A percentile compares a stretch with the other conserved stretches of the same genome.
Evolutionary conservation across 129 eudicot genomes (phyloP).

Genomic region (Cynara cardunculus): DNA sequence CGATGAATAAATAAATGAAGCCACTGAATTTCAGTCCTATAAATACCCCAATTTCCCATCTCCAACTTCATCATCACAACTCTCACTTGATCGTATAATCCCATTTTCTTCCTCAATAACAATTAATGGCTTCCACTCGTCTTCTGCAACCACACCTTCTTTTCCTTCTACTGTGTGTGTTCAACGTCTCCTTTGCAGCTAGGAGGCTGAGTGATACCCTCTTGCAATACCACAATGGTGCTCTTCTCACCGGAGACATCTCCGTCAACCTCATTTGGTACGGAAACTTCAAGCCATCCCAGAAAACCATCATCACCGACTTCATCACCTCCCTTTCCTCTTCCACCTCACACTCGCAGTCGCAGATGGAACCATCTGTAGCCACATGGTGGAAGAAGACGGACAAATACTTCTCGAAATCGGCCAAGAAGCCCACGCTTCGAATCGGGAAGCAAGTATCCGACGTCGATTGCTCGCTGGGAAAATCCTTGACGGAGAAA

Average conservation of each 20-base stretch:
- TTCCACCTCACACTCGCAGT: slow-evolving; percentile 9
- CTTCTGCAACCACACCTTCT: slow-evolving; percentile 4
- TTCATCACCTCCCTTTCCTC: slow-evolving; percentile 58
- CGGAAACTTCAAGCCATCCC: slow-evolving; percentile 63
- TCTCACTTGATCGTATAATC: not conserved
- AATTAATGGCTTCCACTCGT: slow-evolving; percentile 29
- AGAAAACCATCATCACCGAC: slow-evolving; percentile 60
- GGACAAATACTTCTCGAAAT: slow-evolving; percentile 48
- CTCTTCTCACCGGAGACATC: slow-evolving; percentile 66
- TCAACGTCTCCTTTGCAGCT: slow-evolving; percentile 31
- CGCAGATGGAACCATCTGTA: slow-evolving; percentile 55
- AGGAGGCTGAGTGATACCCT: slow-evolving; percentile 33
- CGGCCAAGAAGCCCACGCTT: slow-evolving; percentile 22
- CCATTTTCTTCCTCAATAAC: not conserved
- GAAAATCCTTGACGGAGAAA: slow-evolving; percentile 35
- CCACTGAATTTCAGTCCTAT: slow-evolving; percentile 16
- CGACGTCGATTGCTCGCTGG: slow-evolving; percentile 44
- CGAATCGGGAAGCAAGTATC: slow-evolving; percentile 44
- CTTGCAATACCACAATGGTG: slow-evolving; percentile 66
- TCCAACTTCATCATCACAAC: slow-evolving; percentile 16
- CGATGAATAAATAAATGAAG: not conserved
- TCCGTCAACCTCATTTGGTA: slow-evolving; percentile 73
- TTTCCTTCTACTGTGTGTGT: slow-evolving; percentile 12
- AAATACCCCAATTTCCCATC: slow-evolving; percentile 28
- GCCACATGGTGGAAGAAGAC: slow-evolving; percentile 80